These are phyloP conservation scores for Colletotrichum musae DNA, from an alignment of 2,329 filamentous ascomycete species.

Conservation along the genomic window DNA sequence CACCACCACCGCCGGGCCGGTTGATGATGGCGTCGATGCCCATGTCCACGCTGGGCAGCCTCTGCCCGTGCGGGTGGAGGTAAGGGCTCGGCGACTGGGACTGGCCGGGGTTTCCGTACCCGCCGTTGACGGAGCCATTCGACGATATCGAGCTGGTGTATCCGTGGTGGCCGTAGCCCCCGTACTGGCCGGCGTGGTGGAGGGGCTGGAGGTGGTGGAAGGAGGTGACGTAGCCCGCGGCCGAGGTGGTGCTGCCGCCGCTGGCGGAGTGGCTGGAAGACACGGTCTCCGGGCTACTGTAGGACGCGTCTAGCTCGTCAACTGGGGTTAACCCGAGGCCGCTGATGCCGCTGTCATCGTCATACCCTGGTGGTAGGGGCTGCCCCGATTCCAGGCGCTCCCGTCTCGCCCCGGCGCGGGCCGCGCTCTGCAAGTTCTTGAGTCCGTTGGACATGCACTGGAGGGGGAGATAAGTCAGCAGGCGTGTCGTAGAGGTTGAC, in stretches of 20 bases:
- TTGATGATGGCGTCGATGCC: slow-evolving; percentile 73
- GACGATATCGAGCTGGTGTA: slow-evolving; percentile 71
- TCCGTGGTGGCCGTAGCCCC: slow-evolving; percentile 54
- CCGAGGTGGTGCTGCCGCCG: slow-evolving; percentile 50
- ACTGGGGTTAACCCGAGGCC: slow-evolving; percentile 71
- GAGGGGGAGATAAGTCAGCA: slow-evolving; percentile 37
- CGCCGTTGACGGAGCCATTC: slow-evolving; percentile 53
- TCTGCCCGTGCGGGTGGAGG: slow-evolving; percentile 54
- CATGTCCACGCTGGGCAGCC: slow-evolving; percentile 72
- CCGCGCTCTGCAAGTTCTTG: slow-evolving; percentile 82
- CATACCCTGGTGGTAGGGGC: slow-evolving; percentile 62
- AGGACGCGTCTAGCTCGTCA: slow-evolving; percentile 71
- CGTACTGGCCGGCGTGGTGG: slow-evolving; percentile 41
- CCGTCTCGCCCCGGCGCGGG: slow-evolving; percentile 76
- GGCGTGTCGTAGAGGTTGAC: slow-evolving; percentile 11
- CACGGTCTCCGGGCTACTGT: slow-evolving; percentile 68
- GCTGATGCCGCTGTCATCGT: slow-evolving; percentile 81
- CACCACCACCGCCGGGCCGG: slow-evolving; percentile 55
- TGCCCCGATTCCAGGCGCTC: slow-evolving; percentile 70
- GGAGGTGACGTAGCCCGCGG: slow-evolving; percentile 48
- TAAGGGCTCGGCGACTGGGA: slow-evolving; percentile 45
- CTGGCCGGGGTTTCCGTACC: slow-evolving; percentile 45
- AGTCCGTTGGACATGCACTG: slow-evolving; percentile 88
- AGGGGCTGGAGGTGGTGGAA: slow-evolving; percentile 47
- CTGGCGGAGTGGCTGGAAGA: slow-evolving; percentile 61